Base-by-base conservation (phyloP, 2,329 filamentous ascomycete species). In the Monosporascus sp. region DNA sequence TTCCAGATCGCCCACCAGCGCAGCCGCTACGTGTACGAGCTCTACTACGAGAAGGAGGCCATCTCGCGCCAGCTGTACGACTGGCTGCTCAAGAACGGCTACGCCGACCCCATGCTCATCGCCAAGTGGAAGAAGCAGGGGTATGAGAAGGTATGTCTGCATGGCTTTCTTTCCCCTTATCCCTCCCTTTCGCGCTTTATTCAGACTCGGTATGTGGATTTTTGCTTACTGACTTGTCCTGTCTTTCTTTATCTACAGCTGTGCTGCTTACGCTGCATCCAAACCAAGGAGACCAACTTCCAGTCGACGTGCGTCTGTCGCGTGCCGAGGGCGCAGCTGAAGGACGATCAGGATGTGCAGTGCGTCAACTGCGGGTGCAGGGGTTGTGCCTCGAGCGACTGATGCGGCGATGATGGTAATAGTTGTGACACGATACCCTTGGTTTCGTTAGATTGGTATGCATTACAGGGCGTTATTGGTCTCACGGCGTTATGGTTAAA, bases 71-170 rank as follows among this genome's bases (percentile, higher is more conserved):
- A 87, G 72, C 78, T 99, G 20, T 99, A 99, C 73, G 94, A 97
- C 63, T 99, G 90, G 87, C 76, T 97, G 59, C 77, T 99, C 55
- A 99, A 99, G 81, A 97, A 99, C 68, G 86, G 87, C 49, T 97
- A 99, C 70, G 94, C 92, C 5, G 94, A 99, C 73, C 85, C 89
- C 46, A 94, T 92, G 77, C 76, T 99, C 67, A 97, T 99, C 68
- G 94, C 94, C 15, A 99, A 99, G 76, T 99, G 94, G 94, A 99
- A 99, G 84, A 99, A 99, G 77, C 89, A 95, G 66, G 94, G 94
- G 17, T 99, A 99, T 67, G 94, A 99, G 73, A 97, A 97, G 85
- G 89, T 90, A 70, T 50, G 78, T 70, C 24, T 18, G 18, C 45
- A 14, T 56, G 7, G 37, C 22, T 55, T 50, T 51, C 18, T 37